Evolutionary conservation across 306 rosid genomes (phyloP).

Genomic region (Prunus fruticosa): DNA sequence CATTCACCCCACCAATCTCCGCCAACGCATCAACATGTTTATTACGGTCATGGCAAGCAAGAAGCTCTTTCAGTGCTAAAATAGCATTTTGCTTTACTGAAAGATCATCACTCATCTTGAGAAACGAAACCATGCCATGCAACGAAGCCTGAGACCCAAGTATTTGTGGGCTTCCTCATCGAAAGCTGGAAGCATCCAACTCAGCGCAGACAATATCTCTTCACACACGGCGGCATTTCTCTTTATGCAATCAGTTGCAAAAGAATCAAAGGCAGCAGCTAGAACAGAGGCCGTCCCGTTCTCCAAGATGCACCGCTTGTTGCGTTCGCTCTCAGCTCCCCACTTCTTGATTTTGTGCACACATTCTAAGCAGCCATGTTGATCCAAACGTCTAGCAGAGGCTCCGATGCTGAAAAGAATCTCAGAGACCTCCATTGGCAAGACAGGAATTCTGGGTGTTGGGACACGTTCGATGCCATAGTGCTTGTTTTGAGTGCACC

Average conservation of each 20-base stretch:
- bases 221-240: conserved; percentile 37
- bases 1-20: conserved; percentile 43
- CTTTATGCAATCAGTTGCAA: conserved; percentile 41
- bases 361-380: conserved; percentile 36
- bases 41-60: conserved; percentile 32
- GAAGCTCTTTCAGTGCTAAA: conserved; percentile 50
- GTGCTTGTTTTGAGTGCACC: conserved; percentile 55
- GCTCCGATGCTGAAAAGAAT: conserved; percentile 26
- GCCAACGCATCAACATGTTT: conserved; percentile 36
- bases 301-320: conserved; percentile 41
- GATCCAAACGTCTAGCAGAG: conserved; percentile 31
- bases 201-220: conserved; percentile 52
- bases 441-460: conserved; percentile 56
- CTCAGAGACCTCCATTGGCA: conserved; percentile 38
- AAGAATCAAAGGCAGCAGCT: conserved; percentile 48
- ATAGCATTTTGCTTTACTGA: conserved; percentile 50
- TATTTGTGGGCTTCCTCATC: conserved; percentile 44
- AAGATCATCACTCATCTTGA: conserved; percentile 40
- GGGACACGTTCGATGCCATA: conserved; percentile 65
- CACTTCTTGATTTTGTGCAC: conserved; percentile 40
- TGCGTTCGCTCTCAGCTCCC: conserved; percentile 60
- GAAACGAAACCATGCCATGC: conserved; percentile 57
- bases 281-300: conserved; percentile 48
- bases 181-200: conserved; percentile 58
- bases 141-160: conserved; percentile 53